Evolutionary conservation across 331 rosid genomes (phyloP), one percentile per base, ranked within the genome.

Genomic region (Saraca asoca): DNA sequence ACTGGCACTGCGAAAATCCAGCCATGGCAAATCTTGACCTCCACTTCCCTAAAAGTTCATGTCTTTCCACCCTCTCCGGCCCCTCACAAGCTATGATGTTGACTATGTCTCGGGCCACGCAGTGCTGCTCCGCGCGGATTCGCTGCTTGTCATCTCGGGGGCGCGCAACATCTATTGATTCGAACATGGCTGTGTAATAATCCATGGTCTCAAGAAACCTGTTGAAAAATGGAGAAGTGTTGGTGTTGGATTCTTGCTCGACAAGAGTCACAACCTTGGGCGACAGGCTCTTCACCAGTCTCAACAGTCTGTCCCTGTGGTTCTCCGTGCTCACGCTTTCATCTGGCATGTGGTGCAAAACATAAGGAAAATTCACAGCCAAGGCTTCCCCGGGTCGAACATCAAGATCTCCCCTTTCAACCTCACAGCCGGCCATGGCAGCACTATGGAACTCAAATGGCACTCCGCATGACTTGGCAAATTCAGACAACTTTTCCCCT

Each of bases 31-130:
- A 79, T 72, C 97, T 91, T 59, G 11, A 33, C 68, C 70, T 81
- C 96, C 96, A 91, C 80, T 91, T 91, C 33, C 90, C 87, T 0
- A 81, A 71, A 64, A 64, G 85, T 62, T 88, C 97, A 52, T 91
- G 96, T 19, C 97, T 79, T 66, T 91, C 97, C 17, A 91, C 95
- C 76, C 97, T 82, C 54, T 91, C 95, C 10, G 61, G 15, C 19
- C 87, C 91, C 69, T 91, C 96, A n/a, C 96, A 91, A 43, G 96
- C 97, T 67, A 86, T 64, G 96, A 91, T 91, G 85, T 86, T 91
- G 33, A 91, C 96, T 4, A 91, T 91, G 87, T 91, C 97, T 9
- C 96, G 73, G 7, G 96, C 97, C 69, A 91, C 88, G 0, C 97
- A 91, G 64, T 91, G 84, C 81, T 81, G 86, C 75, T 91, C 95